Evolutionary conservation across 1,284 basidiomycete genomes (phyloP).

Genomic region (Leccinum variabile): DNA sequence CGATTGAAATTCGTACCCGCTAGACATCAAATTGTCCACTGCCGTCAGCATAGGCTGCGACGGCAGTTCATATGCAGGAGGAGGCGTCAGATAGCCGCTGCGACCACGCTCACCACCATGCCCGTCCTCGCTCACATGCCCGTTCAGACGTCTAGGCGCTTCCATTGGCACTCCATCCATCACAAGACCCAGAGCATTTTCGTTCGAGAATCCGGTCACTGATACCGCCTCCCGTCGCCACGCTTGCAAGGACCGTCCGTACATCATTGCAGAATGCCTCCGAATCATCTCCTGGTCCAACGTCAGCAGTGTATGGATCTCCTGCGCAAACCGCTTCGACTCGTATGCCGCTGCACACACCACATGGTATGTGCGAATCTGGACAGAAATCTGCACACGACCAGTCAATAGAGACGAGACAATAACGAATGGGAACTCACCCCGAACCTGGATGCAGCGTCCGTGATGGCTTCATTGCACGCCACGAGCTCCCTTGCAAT

Average conservation of each 20-base stretch:
- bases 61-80: conserved; percentile 11
- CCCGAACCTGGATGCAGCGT: conserved; percentile 51
- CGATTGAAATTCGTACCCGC: neutral
- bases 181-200: conserved; percentile 11
- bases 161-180: conserved; percentile 29
- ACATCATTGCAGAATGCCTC: conserved; percentile 17
- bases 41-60: neutral
- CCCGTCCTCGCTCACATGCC: neutral
- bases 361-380: conserved; percentile 26
- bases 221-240: conserved; percentile 3
- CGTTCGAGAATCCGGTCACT: neutral
- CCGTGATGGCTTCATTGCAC: conserved; percentile 54
- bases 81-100: neutral
- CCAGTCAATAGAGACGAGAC: conserved; percentile 2
- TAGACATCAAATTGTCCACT: neutral
- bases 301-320: conserved; percentile 20
- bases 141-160: neutral
- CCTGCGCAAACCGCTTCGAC: conserved; percentile 26
- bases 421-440: conserved; percentile 36
- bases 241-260: conserved; percentile 4
- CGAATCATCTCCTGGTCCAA: conserved; percentile 25
- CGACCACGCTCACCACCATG: neutral
- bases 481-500: conserved; percentile 54
- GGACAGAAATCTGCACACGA: conserved; percentile 22
- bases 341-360: conserved; percentile 19